These are phyloP conservation scores for Fusarium pseudoanthophilum DNA, from an alignment of 2,329 filamentous ascomycete genomes.

Conservation along the genomic window DNA sequence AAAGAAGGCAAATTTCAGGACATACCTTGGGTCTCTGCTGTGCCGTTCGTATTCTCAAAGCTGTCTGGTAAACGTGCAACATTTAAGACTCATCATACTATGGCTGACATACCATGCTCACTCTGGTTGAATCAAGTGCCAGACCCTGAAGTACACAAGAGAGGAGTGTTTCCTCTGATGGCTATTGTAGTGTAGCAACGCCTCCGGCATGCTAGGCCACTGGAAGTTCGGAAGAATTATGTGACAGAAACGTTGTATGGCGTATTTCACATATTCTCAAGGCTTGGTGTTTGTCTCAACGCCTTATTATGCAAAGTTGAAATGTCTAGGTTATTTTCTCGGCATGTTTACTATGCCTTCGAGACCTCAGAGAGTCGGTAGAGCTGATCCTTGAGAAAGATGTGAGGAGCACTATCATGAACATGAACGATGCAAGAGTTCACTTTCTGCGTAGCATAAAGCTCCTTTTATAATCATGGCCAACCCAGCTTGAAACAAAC, in stretches of 20 bases:
- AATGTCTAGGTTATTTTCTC: neutral
- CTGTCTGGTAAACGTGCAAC: neutral
- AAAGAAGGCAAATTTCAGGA: neutral
- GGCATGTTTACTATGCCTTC: neutral
- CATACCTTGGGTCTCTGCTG: neutral
- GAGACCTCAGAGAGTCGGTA: neutral
- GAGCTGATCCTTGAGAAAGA: neutral
- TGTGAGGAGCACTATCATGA: neutral
- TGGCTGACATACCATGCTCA: neutral
- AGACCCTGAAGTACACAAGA: neutral
- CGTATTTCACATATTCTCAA: neutral
- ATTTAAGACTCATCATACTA: neutral
- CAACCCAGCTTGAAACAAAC: neutral
- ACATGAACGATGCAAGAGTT: neutral
- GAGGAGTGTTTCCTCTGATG: neutral
- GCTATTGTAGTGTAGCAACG: neutral
- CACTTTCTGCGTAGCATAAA: no score
- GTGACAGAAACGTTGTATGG: neutral
- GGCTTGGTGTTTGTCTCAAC: neutral
- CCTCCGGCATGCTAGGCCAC: neutral
- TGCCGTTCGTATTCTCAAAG: neutral
- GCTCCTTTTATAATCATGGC: no score
- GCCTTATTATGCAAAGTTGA: no score
- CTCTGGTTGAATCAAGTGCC: neutral
- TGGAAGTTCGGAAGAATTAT: neutral